Evolutionary conservation across 106 monocot genomes (phyloP).

Genomic region (Dioscorea zingiberensis): DNA sequence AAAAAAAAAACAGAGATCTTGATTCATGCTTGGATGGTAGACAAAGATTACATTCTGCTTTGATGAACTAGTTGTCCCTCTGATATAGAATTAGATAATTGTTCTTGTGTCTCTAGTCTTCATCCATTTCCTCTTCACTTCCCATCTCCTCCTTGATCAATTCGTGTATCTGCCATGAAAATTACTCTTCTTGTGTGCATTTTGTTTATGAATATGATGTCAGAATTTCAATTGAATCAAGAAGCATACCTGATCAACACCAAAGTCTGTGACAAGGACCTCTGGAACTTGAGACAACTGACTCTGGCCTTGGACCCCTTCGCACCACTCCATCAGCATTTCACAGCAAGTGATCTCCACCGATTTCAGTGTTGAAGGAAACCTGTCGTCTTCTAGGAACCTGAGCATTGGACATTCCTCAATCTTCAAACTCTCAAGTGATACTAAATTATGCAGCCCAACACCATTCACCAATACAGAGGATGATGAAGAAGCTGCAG

Average conservation of each 20-base stretch:
- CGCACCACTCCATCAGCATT: constrained; percentile 5
- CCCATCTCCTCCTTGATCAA: not conserved
- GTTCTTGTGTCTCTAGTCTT: not conserved
- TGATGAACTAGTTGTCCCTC: too few species aligned
- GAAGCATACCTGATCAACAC: not conserved
- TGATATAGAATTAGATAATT: too few species aligned
- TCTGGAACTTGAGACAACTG: constrained; percentile 4
- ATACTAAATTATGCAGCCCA: constrained; percentile 3
- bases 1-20: too few species aligned
- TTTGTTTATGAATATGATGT: too few species aligned
- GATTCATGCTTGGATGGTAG: too few species aligned
- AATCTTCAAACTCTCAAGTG: constrained; percentile 1
- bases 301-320: not conserved
- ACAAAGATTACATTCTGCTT: too few species aligned
- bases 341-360: constrained; percentile 2
- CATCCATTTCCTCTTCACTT: not conserved
- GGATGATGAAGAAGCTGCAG: constrained; percentile 8
- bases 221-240: not conserved
- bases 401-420: constrained; percentile 1
- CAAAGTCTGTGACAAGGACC: not conserved
- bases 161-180: not conserved
- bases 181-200: too few species aligned
- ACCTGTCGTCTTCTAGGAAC: not conserved
- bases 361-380: not conserved
- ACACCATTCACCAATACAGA: not conserved